Evolutionary conservation across 176 grass and related monocot genomes (phyloP).

Genomic region (Carex pumila): DNA sequence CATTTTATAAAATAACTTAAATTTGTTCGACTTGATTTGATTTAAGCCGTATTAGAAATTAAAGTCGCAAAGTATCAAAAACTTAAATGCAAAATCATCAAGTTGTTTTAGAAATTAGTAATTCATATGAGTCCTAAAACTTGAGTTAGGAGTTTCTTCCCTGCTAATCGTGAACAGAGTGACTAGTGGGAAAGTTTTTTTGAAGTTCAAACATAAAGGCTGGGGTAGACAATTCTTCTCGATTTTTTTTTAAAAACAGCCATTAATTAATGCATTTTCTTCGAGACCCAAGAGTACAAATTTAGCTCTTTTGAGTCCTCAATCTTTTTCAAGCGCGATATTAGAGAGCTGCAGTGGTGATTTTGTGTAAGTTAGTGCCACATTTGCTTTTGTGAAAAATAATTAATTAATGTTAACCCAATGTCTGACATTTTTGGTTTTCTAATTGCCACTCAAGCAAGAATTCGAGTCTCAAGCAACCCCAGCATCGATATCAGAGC

Average conservation of each 20-base stretch:
- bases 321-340: background rate
- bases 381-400: conserved; percentile 9
- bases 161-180: too few species aligned
- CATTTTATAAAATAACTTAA: too few species aligned
- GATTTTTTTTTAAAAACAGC: background rate
- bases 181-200: too few species aligned
- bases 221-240: background rate
- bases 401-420: conserved; percentile 9
- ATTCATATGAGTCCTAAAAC: too few species aligned
- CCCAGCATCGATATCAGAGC: background rate
- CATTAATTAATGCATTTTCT: conserved; percentile 7
- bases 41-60: too few species aligned
- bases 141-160: too few species aligned
- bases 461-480: background rate
- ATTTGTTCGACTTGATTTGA: too few species aligned
- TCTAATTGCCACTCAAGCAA: background rate
- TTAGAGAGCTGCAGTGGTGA: background rate
- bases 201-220: background rate
- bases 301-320: conserved; percentile 16
- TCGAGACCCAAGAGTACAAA: conserved; percentile 5
- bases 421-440: conserved; percentile 33
- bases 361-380: conserved; percentile 27
- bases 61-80: too few species aligned
- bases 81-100: too few species aligned
- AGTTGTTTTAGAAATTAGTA: too few species aligned